Base-by-base conservation (phyloP, 169 alveolate genomes). In the Amoebophrya sp. region DNA sequence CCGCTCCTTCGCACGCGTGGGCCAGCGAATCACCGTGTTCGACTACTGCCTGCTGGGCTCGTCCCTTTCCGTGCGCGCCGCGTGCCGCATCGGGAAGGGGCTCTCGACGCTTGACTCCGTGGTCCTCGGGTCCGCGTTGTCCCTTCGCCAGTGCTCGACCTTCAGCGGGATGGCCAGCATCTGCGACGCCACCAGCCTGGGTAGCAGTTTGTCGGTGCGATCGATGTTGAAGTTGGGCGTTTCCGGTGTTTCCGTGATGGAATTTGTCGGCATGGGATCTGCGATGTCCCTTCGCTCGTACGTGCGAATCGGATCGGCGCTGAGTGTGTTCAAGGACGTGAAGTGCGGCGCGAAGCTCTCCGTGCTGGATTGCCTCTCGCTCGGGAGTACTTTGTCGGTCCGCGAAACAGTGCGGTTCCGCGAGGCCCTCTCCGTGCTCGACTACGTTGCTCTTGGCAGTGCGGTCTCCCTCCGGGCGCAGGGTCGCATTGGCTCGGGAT, bases 231-330 rank as follows among this genome's bases (percentile, higher is more conserved):
- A 40, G 7, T n/a, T 88, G 23, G 90, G 90, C 54, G 32, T n/a
- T n/a, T n/a, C 53, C 23, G 90, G 25, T 40, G 25, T 88, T 0
- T 88, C 90, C n/a, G 91, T 89, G 54, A 53, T 89, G 35, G 54
- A 35, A 10, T 41, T 89, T 55, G 66, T 29, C 12, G 14, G 32
- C 33, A 38, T 38, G n/a, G 91, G 91, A 0, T 39, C 77, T 1
- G 77, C 91, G n/a, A 0, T 89, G 14, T 39, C 66, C 1, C 0
- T 33, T 3, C 91, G 91, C 39, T 3, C 35, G 35, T 40, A n/a
- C 77, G 40, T 89, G 40, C 54, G 91, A 10, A 3, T 89, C 77
- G 91, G 91, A 7, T 33, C 53, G 40, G 35, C 90, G 53, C 90
- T 29, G 54, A 33, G 53, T 88, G n/a, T n/a, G n/a, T n/a, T n/a